Conservation (phyloP, 1,284 basidiomycete species). For the Vanrija pseudolonga region DNA sequence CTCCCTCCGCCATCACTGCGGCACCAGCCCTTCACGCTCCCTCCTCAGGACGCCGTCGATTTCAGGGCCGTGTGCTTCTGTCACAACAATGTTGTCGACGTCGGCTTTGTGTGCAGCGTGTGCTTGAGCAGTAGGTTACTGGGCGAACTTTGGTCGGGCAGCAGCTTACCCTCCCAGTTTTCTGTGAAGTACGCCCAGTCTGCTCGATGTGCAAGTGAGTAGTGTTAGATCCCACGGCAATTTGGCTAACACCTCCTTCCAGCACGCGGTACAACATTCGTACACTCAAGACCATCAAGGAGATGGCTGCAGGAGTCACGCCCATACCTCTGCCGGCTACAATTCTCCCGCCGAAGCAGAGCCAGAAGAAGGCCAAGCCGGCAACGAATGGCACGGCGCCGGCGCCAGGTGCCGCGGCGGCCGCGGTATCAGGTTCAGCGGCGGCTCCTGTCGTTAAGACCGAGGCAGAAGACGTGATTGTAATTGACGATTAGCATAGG, state of each 20-base stretch:
- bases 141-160: background rate
- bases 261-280: conserved; percentile 93
- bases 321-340: conserved; percentile 40
- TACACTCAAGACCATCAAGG: conserved; percentile 71
- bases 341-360: conserved; percentile 6
- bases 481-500: background rate
- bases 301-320: conserved; percentile 31
- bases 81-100: conserved; percentile 92
- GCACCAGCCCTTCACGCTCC: conserved; percentile 67
- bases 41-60: conserved; percentile 91
- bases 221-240: background rate
- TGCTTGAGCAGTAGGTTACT: conserved; percentile 76
- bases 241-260: conserved; percentile 8
- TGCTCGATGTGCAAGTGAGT: conserved; percentile 82
- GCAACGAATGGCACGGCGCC: conserved; percentile 1
- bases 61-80: conserved; percentile 98
- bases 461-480: background rate
- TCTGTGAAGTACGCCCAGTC: conserved; percentile 86
- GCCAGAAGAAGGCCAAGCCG: background rate
- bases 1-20: conserved; percentile 78
- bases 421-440: background rate
- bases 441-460: background rate
- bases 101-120: conserved; percentile 96
- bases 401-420: background rate
- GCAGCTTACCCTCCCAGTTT: conserved; percentile 57